Conservation (phyloP, 208 protist species). For the Leishmania braziliensis region DNA sequence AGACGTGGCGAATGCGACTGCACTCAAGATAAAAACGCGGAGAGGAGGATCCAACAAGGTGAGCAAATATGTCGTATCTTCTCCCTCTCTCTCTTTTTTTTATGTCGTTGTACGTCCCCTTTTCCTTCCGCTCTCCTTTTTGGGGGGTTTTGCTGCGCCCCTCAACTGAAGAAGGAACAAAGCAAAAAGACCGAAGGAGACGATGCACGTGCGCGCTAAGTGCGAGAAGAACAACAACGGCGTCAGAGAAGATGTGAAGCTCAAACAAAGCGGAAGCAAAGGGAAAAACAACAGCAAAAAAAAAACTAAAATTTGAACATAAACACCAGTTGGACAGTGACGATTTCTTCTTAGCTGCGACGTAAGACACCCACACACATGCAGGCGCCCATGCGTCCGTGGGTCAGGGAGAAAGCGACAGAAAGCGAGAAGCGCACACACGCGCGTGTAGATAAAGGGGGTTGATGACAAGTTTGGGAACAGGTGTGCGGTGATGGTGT, state of each 20-base stretch:
- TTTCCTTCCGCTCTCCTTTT: not conserved
- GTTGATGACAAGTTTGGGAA: not conserved
- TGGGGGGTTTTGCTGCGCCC: not conserved
- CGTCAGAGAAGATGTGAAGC: not conserved
- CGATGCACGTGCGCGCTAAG: not conserved
- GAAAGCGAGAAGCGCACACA: not conserved
- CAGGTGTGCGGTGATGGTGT: not conserved
- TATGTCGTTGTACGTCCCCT: not conserved
- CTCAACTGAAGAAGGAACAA: not conserved
- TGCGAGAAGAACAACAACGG: not conserved
- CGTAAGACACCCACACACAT: not conserved
- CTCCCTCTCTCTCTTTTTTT: not conserved
- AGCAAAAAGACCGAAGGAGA: not conserved
- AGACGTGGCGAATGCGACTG: not conserved
- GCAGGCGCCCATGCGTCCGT: not conserved
- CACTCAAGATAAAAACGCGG: not conserved
- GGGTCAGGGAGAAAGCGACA: not conserved
- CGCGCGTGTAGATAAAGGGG: not conserved
- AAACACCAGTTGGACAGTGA: not conserved
- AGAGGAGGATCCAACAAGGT: not conserved
- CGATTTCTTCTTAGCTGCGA: not conserved
- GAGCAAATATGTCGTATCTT: not conserved
- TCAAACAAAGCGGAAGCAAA: too few relatives aligned
- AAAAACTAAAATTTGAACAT: not conserved
- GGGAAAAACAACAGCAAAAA: not conserved